Base-by-base conservation (phyloP, 2,329 filamentous ascomycete species). In the Grosmannia serpens region DNA sequence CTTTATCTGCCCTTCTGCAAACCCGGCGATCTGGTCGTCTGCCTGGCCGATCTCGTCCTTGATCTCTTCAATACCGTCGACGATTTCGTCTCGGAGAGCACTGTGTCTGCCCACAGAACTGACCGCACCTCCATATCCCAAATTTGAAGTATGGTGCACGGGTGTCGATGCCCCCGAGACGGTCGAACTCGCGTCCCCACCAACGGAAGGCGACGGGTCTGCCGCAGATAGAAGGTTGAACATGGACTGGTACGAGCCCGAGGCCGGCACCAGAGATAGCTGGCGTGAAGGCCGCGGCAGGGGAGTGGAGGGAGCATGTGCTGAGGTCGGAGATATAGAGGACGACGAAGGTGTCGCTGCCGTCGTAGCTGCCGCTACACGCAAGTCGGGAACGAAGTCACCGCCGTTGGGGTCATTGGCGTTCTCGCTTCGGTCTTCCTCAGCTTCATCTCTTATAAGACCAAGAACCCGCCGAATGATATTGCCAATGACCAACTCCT, bases 11-110 rank as follows among this genome's bases (percentile, higher is more conserved):
- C 95, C 89, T 62, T 95, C 87, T 2, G 91, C 89, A 63, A 91
- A 88, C 26, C 85, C 84, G 2, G 92, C 89, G 65, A 99, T 95
- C 71, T 96, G 91, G 67, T 95, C 90, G 69, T 96, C 94, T 9
- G 91, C 91, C 68, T 92, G 88, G 64, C 88, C 87, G 59, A 99
- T 85, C 73, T 99, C 94, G 68, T 99, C 94, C 71, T 95, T 88
- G 61, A 99, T 91, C 70, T 99, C 94, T 66, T 90, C 86, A 66
- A 99, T 96, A 49, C 91, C 94, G 66, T 94, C 89, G 64, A 96
- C 86, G 29, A 97, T 87, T 71, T 97, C 94, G 17, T 89, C 89
- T 61, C 91, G 88, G 60, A 97, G 77, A 62, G 95, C 87, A 61
- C 88, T 81, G 57, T 76, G 71, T 61, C 77, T 78, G 70, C 63